Evolutionary conservation across 768 basidiomycete genomes (phyloP).

Genomic region (Inosperma sp.): DNA sequence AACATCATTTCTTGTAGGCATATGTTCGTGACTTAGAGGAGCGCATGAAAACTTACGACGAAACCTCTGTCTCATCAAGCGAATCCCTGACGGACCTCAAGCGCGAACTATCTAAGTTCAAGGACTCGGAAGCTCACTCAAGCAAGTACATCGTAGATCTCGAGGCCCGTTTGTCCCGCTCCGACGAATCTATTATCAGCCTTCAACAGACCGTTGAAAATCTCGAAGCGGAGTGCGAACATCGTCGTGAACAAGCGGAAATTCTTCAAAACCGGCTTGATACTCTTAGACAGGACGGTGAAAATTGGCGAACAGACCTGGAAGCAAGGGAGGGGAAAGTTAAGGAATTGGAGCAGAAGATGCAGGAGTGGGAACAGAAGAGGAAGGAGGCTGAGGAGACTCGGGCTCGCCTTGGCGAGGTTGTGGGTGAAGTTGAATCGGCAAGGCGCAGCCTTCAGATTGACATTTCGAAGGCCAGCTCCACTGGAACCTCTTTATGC

Average conservation of each 20-base stretch:
- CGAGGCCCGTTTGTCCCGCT: slow-evolving; percentile 71
- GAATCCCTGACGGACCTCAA: slow-evolving; percentile 80
- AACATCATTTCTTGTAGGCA: slow-evolving; percentile 45
- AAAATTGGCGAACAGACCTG: slow-evolving; percentile 79
- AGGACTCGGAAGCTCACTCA: slow-evolving; percentile 69
- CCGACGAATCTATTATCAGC: slow-evolving; percentile 70
- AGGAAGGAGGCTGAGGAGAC: slow-evolving; percentile 64
- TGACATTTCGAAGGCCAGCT: slow-evolving; percentile 30
- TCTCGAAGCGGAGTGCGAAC: slow-evolving; percentile 72
- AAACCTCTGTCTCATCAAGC: slow-evolving; percentile 68
- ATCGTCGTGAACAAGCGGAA: slow-evolving; percentile 67
- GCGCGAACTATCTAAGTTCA: slow-evolving; percentile 74
- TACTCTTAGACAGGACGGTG: slow-evolving; percentile 63
- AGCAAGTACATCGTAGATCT: slow-evolving; percentile 81
- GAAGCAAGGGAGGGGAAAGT: slow-evolving; percentile 79
- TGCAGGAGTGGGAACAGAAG: slow-evolving; percentile 74
- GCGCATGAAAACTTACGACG: slow-evolving; percentile 82
- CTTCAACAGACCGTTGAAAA: slow-evolving; percentile 69
- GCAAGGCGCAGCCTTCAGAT: slow-evolving; percentile 66
- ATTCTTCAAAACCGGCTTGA: slow-evolving; percentile 69
- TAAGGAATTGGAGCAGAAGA: slow-evolving; percentile 69
- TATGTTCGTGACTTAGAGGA: slow-evolving; percentile 93
- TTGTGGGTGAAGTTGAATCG: slow-evolving; percentile 66
- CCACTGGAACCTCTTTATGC: slow-evolving; percentile 25
- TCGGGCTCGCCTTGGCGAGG: slow-evolving; percentile 57